These are phyloP conservation scores for Coprinopsis marcescibilis DNA, from an alignment of 768 basidiomycete genomes.

Conservation along the genomic window DNA sequence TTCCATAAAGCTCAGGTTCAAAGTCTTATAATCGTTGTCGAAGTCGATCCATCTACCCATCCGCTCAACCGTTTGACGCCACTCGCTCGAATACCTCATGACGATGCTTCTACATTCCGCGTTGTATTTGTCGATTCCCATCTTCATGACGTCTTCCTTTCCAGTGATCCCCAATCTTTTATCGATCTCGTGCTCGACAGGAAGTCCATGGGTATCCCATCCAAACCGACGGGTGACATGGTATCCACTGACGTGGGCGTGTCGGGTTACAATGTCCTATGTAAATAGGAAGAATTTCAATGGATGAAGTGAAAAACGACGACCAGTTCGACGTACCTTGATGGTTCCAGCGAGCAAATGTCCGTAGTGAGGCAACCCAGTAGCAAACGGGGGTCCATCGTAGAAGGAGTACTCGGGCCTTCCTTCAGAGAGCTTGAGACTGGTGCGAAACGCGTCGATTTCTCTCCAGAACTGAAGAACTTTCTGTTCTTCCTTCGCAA, in stretches of 20 bases:
- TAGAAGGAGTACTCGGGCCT: constrained; percentile 91
- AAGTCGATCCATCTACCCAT: constrained; percentile 99
- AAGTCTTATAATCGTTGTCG: constrained; percentile 98
- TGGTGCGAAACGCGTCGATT: constrained; percentile 96
- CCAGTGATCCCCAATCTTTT: constrained; percentile 90
- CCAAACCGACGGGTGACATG: constrained; percentile 94
- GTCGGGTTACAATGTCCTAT: constrained; percentile 95
- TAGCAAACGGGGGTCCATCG: constrained; percentile 96
- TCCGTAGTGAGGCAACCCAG: constrained; percentile 94
- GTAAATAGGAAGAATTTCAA: constrained; percentile 6
- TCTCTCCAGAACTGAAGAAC: constrained; percentile 89
- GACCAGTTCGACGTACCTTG: constrained; percentile 51
- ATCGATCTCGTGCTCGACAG: constrained; percentile 99
- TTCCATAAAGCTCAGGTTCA: constrained; percentile 94
- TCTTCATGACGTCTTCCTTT: constrained; percentile 85
- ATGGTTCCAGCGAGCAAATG: constrained; percentile 90
- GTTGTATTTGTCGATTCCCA: constrained; percentile 98
- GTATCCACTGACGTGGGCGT: constrained; percentile 88
- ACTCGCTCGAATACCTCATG: constrained; percentile 93
- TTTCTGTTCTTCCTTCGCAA: constrained; percentile 85
- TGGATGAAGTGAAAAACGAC: not conserved
- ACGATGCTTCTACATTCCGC: constrained; percentile 94
- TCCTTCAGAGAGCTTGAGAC: constrained; percentile 87
- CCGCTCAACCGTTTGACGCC: constrained; percentile 91
- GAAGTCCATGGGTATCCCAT: constrained; percentile 98